Conservation (phyloP, 2,329 filamentous ascomycete species). For the Botrytis fragariae region DNA sequence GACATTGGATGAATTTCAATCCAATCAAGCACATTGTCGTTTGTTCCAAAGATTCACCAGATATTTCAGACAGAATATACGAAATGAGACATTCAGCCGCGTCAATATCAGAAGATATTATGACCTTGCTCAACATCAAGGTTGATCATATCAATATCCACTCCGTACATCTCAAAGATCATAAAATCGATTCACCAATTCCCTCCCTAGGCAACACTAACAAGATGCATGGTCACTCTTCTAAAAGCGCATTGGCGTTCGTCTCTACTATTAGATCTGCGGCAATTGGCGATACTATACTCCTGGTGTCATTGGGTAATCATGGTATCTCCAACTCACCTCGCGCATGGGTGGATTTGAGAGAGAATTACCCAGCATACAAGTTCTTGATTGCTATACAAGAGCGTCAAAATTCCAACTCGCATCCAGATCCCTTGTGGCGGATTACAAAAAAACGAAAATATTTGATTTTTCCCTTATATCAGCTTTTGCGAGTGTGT, state of each 20-base stretch:
- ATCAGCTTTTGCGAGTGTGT: background rate
- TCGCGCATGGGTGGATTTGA: background rate
- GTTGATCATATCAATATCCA: background rate
- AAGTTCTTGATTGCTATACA: background rate
- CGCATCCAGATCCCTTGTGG: background rate
- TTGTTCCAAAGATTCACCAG: background rate
- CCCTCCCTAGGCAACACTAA: background rate
- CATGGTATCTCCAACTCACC: background rate
- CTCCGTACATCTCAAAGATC: background rate
- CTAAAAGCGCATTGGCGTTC: background rate
- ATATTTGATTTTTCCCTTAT: background rate
- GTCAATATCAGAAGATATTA: background rate
- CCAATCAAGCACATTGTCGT: background rate
- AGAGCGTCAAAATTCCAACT: background rate
- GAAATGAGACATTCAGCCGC: accelerated
- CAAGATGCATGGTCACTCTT: background rate
- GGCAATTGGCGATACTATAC: background rate
- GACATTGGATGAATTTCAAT: background rate
- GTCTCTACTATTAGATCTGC: background rate
- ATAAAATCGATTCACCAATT: background rate
- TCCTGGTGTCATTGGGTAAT: background rate
- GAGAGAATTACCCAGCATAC: background rate
- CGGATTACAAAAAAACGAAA: background rate
- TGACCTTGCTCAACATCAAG: background rate
- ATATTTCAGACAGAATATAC: background rate